These are phyloP conservation scores for Claviceps quebecensis DNA, from an alignment of 2,329 filamentous ascomycete species.

Conservation along the genomic window DNA sequence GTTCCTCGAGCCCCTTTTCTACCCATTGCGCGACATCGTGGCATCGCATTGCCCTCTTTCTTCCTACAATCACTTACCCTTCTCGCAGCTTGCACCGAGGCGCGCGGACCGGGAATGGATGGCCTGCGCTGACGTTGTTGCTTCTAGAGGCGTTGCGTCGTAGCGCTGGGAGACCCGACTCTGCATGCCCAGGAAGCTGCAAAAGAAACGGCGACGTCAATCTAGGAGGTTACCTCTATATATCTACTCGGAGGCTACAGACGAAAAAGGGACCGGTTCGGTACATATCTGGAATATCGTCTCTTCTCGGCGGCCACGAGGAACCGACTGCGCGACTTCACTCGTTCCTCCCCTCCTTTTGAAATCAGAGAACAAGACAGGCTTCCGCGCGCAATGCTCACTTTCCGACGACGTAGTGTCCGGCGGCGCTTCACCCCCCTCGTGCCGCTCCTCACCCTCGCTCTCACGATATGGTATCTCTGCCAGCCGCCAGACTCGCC, in stretches of 20 bases:
- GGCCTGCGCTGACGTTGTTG: neutral
- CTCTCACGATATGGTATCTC: constrained; percentile 14
- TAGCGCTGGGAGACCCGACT: neutral
- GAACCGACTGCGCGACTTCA: neutral
- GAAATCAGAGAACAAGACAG: neutral
- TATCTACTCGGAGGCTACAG: too few species aligned
- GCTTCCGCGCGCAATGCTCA: constrained; percentile 6
- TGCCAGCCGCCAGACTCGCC: constrained; percentile 20
- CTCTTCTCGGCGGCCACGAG: too few species aligned
- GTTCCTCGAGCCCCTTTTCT: too few species aligned
- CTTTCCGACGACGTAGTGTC: constrained; percentile 13
- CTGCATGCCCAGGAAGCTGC: neutral
- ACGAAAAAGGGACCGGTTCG: too few species aligned
- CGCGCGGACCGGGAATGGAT: neutral
- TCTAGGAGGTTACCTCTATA: too few species aligned
- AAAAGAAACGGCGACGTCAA: neutral
- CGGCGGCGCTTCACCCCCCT: constrained; percentile 16
- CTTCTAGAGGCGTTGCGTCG: neutral
- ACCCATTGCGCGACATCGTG: too few species aligned
- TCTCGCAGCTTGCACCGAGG: neutral
- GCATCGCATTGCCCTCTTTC: too few species aligned
- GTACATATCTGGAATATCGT: too few species aligned
- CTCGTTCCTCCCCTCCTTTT: neutral
- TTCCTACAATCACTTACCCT: neutral
- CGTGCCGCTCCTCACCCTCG: constrained; percentile 12